Percentiles rank a stretch among this genome's conserved stretches.
Evolutionary conservation across 2,329 filamentous ascomycete species (phyloP).

Genomic region (Neophaeococcomyces aloes): DNA sequence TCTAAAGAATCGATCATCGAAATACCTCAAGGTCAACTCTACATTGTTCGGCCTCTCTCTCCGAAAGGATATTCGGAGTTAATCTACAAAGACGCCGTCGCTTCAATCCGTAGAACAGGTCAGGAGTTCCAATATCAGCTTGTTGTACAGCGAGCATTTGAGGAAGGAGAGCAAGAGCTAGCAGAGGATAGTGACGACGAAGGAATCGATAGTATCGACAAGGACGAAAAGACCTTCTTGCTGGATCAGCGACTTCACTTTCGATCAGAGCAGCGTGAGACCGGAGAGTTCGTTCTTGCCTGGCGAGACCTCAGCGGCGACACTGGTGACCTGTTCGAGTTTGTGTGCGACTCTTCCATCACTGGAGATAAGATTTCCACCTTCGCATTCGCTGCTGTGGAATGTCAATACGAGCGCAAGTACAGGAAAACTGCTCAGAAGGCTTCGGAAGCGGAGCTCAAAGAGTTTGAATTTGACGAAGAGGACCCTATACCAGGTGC

Average conservation of each 20-base stretch:
- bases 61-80: conserved; percentile 98
- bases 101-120: conserved; percentile 81
- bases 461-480: conserved; percentile 67
- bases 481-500: conserved; percentile 51
- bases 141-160: conserved; percentile 89
- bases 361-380: conserved; percentile 60
- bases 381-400: conserved; percentile 71
- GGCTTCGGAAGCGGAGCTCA: conserved; percentile 69
- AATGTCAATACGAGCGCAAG: conserved; percentile 97
- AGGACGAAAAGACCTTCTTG: conserved; percentile 94
- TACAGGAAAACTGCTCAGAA: conserved; percentile 69
- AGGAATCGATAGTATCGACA: conserved; percentile 68
- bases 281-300: conserved; percentile 74
- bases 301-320: conserved; percentile 95
- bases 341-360: conserved; percentile 75
- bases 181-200: conserved; percentile 83
- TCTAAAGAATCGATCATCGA: conserved; percentile 91
- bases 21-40: conserved; percentile 89
- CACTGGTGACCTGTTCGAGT: conserved; percentile 90
- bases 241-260: conserved; percentile 89
- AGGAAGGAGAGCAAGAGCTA: conserved; percentile 91
- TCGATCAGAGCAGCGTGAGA: conserved; percentile 68
- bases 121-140: conserved; percentile 97
- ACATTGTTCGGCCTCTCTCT: conserved; percentile 86
- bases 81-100: conserved; percentile 94